Evolutionary conservation across 2,329 filamentous ascomycete species (phyloP).

Genomic region (Verticillium nubilum): DNA sequence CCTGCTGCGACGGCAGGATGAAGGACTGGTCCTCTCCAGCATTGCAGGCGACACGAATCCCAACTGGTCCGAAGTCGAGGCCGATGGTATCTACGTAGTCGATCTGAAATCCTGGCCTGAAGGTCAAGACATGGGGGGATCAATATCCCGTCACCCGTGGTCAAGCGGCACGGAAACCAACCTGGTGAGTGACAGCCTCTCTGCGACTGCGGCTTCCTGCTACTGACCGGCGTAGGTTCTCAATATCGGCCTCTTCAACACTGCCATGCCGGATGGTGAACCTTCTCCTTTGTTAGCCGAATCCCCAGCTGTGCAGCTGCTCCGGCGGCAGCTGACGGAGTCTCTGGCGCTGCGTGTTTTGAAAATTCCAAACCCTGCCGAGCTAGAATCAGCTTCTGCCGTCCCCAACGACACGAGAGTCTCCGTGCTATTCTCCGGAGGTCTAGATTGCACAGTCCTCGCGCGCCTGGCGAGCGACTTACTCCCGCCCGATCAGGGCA

Average conservation of each 20-base stretch:
- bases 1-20: conserved; percentile 52
- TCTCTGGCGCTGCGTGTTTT: conserved; percentile 62
- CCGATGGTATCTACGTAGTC: conserved; percentile 73
- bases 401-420: conserved; percentile 45
- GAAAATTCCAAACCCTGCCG: conserved; percentile 56
- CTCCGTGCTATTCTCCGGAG: conserved; percentile 87
- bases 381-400: conserved; percentile 8
- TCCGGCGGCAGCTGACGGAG: conserved; percentile 50
- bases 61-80: conserved; percentile 75
- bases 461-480: conserved; percentile 76
- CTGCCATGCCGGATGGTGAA: conserved; percentile 31
- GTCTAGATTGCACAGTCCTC: conserved; percentile 85
- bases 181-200: conserved; percentile 35
- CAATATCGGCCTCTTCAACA: conserved; percentile 49
- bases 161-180: conserved; percentile 24
- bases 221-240: conserved; percentile 46
- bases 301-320: conserved; percentile 44
- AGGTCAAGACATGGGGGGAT: not conserved
- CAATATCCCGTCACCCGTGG: conserved; percentile 19
- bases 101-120: conserved; percentile 35
- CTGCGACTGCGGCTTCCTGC: conserved; percentile 17
- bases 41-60: conserved; percentile 47
- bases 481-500: conserved; percentile 58
- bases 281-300: conserved; percentile 11
- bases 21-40: conserved; percentile 62